phyloP scores from a whole-genome alignment of 495 filamentous ascomycete species.

The Immersiella caudata region DNA sequence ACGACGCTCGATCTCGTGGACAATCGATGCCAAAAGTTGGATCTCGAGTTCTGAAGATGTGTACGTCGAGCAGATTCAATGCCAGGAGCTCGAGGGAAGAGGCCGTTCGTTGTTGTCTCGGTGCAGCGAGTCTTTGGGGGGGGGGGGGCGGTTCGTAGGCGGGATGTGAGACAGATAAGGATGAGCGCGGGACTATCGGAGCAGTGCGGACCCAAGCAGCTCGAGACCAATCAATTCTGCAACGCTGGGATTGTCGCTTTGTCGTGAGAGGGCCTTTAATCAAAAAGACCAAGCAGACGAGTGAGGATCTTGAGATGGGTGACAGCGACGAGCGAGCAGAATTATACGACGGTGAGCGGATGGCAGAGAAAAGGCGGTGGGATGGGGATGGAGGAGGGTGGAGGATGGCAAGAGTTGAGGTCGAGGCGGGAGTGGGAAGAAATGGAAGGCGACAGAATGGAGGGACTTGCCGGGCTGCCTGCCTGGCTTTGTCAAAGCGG shows the following conservation, averaged over 20 bases:
- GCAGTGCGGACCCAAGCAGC: conserved; percentile 7
- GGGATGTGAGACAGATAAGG: conserved; percentile 17
- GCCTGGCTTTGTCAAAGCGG: conserved; percentile 33
- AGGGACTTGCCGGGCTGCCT: conserved; percentile 16
- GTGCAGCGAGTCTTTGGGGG: neutral
- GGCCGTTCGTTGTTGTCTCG: conserved; percentile 6
- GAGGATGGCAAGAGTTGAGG: conserved; percentile 24
- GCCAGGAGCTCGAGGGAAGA: conserved; percentile 13
- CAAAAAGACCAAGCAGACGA: conserved; percentile 19
- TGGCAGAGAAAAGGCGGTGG: conserved; percentile 21
- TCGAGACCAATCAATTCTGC: conserved; percentile 18
- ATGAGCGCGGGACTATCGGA: conserved; percentile 13
- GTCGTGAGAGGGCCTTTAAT: conserved; percentile 8
- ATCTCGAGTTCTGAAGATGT: neutral
- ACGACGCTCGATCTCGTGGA: neutral
- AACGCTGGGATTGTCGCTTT: conserved; percentile 14
- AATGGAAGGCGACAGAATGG: conserved; percentile 40
- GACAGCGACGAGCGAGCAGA: conserved; percentile 19
- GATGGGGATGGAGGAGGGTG: conserved; percentile 25
- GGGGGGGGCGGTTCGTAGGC: too few species aligned
- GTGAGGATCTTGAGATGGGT: conserved; percentile 3
- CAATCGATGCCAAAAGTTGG: neutral
- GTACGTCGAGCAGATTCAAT: conserved; percentile 9
- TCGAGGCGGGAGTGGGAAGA: conserved; percentile 20
- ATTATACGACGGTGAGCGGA: conserved; percentile 21